These are phyloP conservation scores for Vitis cinerea DNA, from an alignment of 164 flowering plant genomes.

Conservation along the genomic window DNA sequence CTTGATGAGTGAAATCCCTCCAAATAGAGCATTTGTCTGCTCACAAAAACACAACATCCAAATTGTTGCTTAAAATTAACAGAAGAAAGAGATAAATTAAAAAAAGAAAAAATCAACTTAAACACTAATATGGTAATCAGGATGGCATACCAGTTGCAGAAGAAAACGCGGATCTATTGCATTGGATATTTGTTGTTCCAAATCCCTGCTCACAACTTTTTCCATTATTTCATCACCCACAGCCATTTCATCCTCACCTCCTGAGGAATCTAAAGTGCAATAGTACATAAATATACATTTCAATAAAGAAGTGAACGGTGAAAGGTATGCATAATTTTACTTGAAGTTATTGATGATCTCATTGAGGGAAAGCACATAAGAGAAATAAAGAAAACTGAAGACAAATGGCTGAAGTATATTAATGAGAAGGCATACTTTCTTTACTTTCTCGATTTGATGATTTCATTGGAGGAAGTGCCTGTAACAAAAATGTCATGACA, in stretches of 20 bases:
- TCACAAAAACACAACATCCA: slow-evolving; percentile 4
- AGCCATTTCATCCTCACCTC: slow-evolving; percentile 65
- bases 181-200: slow-evolving; percentile 62
- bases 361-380: background rate
- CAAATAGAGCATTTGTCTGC: slow-evolving; percentile 73
- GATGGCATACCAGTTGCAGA: slow-evolving; percentile 69
- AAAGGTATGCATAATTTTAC: background rate
- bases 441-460: slow-evolving; percentile 33
- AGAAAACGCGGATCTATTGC: slow-evolving; percentile 80
- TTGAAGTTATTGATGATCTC: background rate
- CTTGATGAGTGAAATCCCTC: slow-evolving; percentile 38
- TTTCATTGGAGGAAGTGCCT: slow-evolving; percentile 61
- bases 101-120: background rate
- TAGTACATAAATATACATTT: slow-evolving; percentile 2
- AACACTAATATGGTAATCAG: background rate
- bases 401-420: background rate
- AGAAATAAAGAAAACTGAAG: background rate
- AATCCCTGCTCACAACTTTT: slow-evolving; percentile 38
- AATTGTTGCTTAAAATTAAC: slow-evolving; percentile 1
- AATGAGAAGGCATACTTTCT: slow-evolving; percentile 36
- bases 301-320: slow-evolving; percentile 3
- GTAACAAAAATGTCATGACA: slow-evolving; percentile 70
- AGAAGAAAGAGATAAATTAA: background rate
- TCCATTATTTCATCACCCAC: slow-evolving; percentile 41
- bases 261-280: slow-evolving; percentile 32